Evolutionary conservation across 441 rosid genomes (phyloP).

Genomic region (Erodium trifolium): DNA sequence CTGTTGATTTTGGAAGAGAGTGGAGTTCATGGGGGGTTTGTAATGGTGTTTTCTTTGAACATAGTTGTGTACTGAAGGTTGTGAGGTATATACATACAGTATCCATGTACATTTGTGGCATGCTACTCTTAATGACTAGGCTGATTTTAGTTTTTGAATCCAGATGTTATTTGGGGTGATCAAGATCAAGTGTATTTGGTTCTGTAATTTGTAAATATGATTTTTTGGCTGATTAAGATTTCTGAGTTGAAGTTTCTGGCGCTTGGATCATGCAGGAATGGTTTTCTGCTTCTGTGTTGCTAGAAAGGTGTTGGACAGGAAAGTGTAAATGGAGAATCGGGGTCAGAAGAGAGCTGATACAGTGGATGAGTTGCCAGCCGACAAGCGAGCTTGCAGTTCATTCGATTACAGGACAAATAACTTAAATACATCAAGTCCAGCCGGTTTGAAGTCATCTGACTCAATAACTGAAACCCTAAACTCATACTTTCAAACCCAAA

Average conservation of each 20-base stretch:
- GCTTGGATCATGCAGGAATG: slow-evolving; percentile 8
- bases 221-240: too few relatives aligned
- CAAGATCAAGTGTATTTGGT: background rate
- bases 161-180: background rate
- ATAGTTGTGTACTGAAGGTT: background rate
- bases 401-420: slow-evolving; percentile 76
- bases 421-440: slow-evolving; percentile 59
- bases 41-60: background rate
- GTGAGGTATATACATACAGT: background rate
- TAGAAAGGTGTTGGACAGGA: too few relatives aligned
- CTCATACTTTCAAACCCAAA: slow-evolving; percentile 16
- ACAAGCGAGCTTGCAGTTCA: slow-evolving; percentile 88
- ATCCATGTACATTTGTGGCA: background rate
- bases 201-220: background rate
- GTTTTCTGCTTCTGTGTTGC: background rate
- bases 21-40: background rate
- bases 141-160: slow-evolving; percentile 5
- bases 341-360: slow-evolving; percentile 85
- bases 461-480: slow-evolving; percentile 36
- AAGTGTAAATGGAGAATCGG: slow-evolving; percentile 52
- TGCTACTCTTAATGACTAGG: background rate
- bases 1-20: too few relatives aligned
- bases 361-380: slow-evolving; percentile 76
- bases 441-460: slow-evolving; percentile 38
- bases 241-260: background rate